Conservation (phyloP, 176 grass and related monocot genomes). For the Oryza longistaminata region DNA sequence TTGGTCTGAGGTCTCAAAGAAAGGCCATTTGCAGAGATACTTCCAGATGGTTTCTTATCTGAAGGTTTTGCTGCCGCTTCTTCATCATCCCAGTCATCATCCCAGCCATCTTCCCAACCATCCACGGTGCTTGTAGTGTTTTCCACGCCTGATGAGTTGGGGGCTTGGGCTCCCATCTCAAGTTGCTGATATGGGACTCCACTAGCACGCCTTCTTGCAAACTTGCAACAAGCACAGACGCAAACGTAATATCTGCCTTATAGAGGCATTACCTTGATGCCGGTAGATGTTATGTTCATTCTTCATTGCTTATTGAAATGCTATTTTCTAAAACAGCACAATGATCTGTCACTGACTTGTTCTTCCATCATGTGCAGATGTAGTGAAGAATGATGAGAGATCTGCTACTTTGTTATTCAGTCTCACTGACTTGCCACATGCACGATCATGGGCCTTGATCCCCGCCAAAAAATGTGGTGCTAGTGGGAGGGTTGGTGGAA, state of each 20-base stretch:
- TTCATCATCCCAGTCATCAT: slow-evolving; percentile 95
- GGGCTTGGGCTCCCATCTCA: slow-evolving; percentile 69
- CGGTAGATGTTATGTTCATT: background rate
- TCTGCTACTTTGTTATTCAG: background rate
- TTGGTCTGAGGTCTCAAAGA: slow-evolving; percentile 57
- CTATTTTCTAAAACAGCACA: background rate
- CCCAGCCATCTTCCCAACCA: slow-evolving; percentile 91
- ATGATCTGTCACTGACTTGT: background rate
- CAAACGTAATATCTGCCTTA: background rate
- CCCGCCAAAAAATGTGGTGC: background rate
- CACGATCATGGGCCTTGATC: background rate
- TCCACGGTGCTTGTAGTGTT: slow-evolving; percentile 45
- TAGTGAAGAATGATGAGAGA: background rate
- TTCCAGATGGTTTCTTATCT: slow-evolving; percentile 40
- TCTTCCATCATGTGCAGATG: background rate
- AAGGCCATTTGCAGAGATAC: slow-evolving; percentile 59
- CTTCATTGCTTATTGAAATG: background rate
- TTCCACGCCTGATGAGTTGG: slow-evolving; percentile 40
- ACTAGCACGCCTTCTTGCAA: slow-evolving; percentile 38
- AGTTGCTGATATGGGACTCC: slow-evolving; percentile 71
- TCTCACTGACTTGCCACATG: background rate
- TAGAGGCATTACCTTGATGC: background rate
- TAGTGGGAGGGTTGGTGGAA: background rate
- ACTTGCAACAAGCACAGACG: slow-evolving; percentile 73
- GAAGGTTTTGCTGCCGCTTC: slow-evolving; percentile 55